Percentiles rank a stretch among this genome's conserved stretches.
Conservation (phyloP, 140 eudicot species). For the Cichorium intybus region DNA sequence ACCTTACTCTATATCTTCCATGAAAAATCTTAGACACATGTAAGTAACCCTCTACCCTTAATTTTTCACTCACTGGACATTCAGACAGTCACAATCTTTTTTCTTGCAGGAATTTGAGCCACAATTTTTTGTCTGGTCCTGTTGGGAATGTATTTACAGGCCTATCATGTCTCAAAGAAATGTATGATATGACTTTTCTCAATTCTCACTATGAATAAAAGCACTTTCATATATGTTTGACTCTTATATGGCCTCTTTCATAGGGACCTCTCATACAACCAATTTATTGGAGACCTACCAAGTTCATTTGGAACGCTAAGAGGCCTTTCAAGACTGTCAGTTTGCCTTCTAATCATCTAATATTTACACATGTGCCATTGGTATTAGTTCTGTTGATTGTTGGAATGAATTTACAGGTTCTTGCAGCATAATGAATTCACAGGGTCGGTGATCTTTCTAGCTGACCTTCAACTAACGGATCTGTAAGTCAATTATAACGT, state of each 20-base stretch:
- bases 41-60: constrained; percentile 33
- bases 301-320: constrained; percentile 56
- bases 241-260: constrained; percentile 12
- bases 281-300: constrained; percentile 82
- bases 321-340: constrained; percentile 74
- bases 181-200: constrained; percentile 47
- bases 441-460: constrained; percentile 78
- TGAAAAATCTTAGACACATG: constrained; percentile 74
- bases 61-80: not conserved
- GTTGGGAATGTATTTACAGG: constrained; percentile 75
- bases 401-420: constrained; percentile 47
- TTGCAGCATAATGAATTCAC: constrained; percentile 76
- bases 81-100: constrained; percentile 23
- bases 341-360: constrained; percentile 22
- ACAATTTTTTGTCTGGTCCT: constrained; percentile 68
- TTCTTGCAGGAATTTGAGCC: constrained; percentile 83
- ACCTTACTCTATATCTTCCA: constrained; percentile 58
- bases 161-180: constrained; percentile 50
- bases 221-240: constrained; percentile 1
- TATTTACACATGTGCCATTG: not conserved
- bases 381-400: not conserved
- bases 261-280: constrained; percentile 93
- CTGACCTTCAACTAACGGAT: constrained; percentile 63
- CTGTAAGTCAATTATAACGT: constrained; percentile 47
- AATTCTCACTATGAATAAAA: constrained; percentile 10